These are phyloP conservation scores for Fraxinus nigra DNA, from an alignment of 305 asterid species.

Conservation along the genomic window DNA sequence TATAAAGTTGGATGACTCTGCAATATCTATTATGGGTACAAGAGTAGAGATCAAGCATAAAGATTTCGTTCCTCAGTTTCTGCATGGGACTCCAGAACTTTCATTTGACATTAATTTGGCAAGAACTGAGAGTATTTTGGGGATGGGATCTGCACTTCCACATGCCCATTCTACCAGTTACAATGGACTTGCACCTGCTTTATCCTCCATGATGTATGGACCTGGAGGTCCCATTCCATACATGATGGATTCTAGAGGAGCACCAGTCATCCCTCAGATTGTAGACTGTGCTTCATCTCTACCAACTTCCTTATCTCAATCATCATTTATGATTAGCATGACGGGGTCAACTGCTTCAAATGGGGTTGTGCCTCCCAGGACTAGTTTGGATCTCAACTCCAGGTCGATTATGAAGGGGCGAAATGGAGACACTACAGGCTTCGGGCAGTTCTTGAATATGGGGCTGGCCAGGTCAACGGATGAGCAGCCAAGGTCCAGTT, in stretches of 20 bases:
- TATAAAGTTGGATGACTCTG: conserved; percentile 44
- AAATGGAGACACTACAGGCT: conserved; percentile 42
- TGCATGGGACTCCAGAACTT: conserved; percentile 42
- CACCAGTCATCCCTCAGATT: conserved; percentile 63
- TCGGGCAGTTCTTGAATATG: conserved; percentile 41
- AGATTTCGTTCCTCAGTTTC: conserved; percentile 38
- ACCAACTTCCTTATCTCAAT: conserved; percentile 50
- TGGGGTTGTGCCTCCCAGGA: conserved; percentile 51
- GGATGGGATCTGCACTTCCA: conserved; percentile 46
- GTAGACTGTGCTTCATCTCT: conserved; percentile 47
- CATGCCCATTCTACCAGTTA: conserved; percentile 47
- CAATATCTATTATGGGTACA: conserved; percentile 72
- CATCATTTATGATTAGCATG: conserved; percentile 53
- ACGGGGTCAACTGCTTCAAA: conserved; percentile 34
- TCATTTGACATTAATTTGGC: conserved; percentile 47
- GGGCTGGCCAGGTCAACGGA: conserved; percentile 41
- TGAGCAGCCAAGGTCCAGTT: conserved; percentile 42
- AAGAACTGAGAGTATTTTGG: conserved; percentile 43
- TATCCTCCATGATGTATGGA: conserved; percentile 41
- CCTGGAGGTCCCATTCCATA: conserved; percentile 60
- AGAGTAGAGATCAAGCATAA: conserved; percentile 60
- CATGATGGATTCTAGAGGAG: conserved; percentile 70
- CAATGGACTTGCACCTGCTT: conserved; percentile 39
- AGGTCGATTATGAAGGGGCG: conserved; percentile 45
- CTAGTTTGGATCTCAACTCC: conserved; percentile 52